Evolutionary conservation across 306 rosid species (phyloP).

Genomic region (Erythrophleum fordii): DNA sequence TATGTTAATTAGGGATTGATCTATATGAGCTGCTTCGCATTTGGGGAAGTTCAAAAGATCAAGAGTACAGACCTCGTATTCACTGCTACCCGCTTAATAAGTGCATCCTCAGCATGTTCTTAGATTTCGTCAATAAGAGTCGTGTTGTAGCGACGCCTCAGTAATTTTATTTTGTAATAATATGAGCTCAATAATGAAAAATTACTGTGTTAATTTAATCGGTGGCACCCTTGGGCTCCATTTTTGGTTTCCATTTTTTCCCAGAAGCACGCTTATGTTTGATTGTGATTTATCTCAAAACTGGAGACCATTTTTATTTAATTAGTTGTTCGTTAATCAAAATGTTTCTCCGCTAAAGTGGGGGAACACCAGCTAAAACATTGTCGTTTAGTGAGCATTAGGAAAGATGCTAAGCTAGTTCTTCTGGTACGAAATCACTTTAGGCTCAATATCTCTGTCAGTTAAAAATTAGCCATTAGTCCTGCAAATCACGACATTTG

Average conservation of each 20-base stretch:
- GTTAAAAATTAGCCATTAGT: not conserved
- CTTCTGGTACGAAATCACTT: not conserved
- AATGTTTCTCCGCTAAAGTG: too few relatives aligned
- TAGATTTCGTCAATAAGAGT: not conserved
- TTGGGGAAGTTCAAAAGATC: not conserved
- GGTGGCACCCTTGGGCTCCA: not conserved
- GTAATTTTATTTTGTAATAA: not conserved
- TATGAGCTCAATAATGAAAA: not conserved
- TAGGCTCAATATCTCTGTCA: not conserved
- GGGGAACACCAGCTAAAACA: too few relatives aligned
- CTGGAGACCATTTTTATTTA: not conserved
- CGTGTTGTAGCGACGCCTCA: not conserved
- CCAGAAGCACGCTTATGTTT: not conserved
- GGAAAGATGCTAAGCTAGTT: not conserved
- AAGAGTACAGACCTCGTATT: not conserved
- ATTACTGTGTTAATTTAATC: not conserved
- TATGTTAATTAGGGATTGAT: conserved; percentile 24
- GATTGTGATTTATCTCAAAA: not conserved
- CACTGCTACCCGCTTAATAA: not conserved
- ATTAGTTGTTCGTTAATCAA: not conserved
- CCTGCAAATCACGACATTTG: not conserved
- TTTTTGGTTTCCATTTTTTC: not conserved
- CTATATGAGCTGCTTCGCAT: conserved; percentile 6
- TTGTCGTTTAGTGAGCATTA: not conserved
- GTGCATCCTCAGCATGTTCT: not conserved